Base-by-base conservation (phyloP, 2,329 filamentous ascomycete species). In the Coleophoma crateriformis region DNA sequence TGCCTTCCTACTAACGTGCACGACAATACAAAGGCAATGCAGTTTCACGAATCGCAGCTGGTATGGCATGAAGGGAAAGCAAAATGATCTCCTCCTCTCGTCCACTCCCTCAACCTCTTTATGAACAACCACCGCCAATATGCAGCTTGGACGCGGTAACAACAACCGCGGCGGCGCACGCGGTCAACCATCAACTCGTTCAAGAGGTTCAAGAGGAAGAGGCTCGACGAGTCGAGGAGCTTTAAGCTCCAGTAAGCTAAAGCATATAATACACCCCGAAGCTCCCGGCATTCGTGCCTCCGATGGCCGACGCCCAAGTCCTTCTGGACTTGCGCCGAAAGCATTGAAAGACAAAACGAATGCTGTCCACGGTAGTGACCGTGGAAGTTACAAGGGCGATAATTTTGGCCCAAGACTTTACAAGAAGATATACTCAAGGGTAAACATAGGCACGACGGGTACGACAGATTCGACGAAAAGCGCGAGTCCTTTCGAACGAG, bases 161-260 rank as follows among this genome's bases (percentile, higher is more conserved):
- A 44, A 44, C 41, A 44, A 44, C 12, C 41, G 41, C 20, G 56
- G 61, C 51, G 54, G 55, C 50, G 50, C 54, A 49, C 61, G 59
- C 51, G 61, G 56, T 38, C 54, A 54, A 41, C 50, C 54, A 42
- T 45, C 54, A 53, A 60, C 57, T 47, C 56, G 58, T 58, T 60
- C 59, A 54, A 51, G 58, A 59, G 57, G 57, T 54, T 55, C 58
- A 57, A 61, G 55, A 61, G 61, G 62, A 54, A 58, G 61, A 48
- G 60, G 57, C 50, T 50, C 54, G 48, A 58, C 56, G 53, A 56
- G 60, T 54, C 58, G 62, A 61, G 63, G 63, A 64, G 61, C 58
- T 58, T 53, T 47, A 47, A 59, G 52, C 59, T 63, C 63, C 53
- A 58, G 57, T 20, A 56, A 63, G 65, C 59, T 63, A 61, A 60